These are phyloP conservation scores for Parafenestella ontariensis DNA, from an alignment of 2,329 filamentous ascomycete genomes.

Conservation along the genomic window DNA sequence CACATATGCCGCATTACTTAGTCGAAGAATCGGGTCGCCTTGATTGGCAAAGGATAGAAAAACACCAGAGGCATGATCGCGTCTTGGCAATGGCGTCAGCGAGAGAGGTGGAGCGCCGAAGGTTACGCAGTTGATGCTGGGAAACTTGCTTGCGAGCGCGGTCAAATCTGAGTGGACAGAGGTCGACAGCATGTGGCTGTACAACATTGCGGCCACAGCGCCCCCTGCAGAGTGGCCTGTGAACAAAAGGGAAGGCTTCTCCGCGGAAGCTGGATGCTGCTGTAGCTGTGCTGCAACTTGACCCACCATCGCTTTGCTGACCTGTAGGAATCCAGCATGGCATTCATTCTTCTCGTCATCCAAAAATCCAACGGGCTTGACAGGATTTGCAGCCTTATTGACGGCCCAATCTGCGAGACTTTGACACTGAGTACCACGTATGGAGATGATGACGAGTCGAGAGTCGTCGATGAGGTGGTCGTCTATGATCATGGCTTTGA, in stretches of 20 bases:
- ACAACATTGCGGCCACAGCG: constrained; percentile 76
- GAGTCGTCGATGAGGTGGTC: constrained; percentile 7
- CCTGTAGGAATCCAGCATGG: constrained; percentile 77
- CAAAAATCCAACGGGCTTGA: constrained; percentile 2
- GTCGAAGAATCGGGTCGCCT: constrained; percentile 75
- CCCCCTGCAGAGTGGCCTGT: constrained; percentile 84
- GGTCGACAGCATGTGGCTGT: constrained; percentile 74
- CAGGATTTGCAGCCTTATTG: constrained; percentile 6
- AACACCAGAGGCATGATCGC: constrained; percentile 46
- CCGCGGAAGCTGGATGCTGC: constrained; percentile 63
- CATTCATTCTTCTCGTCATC: constrained; percentile 77
- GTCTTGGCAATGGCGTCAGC: constrained; percentile 70
- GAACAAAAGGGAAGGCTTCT: constrained; percentile 73
- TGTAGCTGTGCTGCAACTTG: constrained; percentile 73
- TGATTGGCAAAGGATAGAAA: constrained; percentile 82
- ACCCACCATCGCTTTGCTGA: constrained; percentile 73
- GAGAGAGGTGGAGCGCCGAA: constrained; percentile 79
- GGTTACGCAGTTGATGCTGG: constrained; percentile 77
- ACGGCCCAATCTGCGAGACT: constrained; percentile 9
- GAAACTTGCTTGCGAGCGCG: constrained; percentile 69
- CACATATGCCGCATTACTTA: constrained; percentile 13
- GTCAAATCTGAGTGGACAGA: constrained; percentile 70
- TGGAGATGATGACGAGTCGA: constrained; percentile 6
- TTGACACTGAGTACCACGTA: constrained; percentile 6
- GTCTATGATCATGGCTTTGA: constrained; percentile 12